Evolutionary conservation across 1,139 yeast species (phyloP), one percentile per base, ranked within the genome.

Genomic region (Kodamaea plutei): DNA sequence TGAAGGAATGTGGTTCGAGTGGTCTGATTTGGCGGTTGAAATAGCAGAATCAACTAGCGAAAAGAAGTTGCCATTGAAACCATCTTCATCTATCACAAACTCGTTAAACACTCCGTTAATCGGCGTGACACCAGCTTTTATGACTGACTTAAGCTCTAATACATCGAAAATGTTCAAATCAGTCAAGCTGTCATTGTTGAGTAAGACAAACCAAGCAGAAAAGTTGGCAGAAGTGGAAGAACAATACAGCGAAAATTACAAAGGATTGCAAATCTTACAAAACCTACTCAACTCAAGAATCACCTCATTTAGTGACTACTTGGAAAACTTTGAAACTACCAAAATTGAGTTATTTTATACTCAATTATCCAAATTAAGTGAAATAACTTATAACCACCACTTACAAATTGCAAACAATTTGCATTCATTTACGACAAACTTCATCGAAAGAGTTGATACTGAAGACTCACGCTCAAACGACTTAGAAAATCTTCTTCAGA

Each of bases 1-100:
- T 39, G 72, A 65, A 38, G 64, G 63, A 2, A 56, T 64, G 62
- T 67, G 73, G 73, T 64, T 65, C 36, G 74, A 68, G 41, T 68
- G 73, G 73, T 50, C 70, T 2, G 69, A 63, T 10, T 40, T 56
- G 25, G 64, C 69, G 6, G 23, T 44, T 4, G 48, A 35, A 21
- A 45, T 52, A 4, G 46, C 58, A 6, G 43, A 43, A 10, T 49
- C 38, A 2, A 26, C 28, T 3, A 21, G 26, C 14, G 19, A 16
- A 12, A 23, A 17, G 13, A n/a, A 14, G 17, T 8, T 4, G 26
- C 13, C 24, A 24, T n/a, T n/a, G n/a, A 48, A 39, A 30, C 43
- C 28, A 56, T 68, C 1, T 45, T 20, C 28, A 4, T 20, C 23
- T 13, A 21, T 26, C 4, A 30, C 14, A 17, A 23, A 21, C 8